These are phyloP conservation scores for Penicillium daleae DNA, from an alignment of 495 filamentous ascomycete species.

Conservation along the genomic window DNA sequence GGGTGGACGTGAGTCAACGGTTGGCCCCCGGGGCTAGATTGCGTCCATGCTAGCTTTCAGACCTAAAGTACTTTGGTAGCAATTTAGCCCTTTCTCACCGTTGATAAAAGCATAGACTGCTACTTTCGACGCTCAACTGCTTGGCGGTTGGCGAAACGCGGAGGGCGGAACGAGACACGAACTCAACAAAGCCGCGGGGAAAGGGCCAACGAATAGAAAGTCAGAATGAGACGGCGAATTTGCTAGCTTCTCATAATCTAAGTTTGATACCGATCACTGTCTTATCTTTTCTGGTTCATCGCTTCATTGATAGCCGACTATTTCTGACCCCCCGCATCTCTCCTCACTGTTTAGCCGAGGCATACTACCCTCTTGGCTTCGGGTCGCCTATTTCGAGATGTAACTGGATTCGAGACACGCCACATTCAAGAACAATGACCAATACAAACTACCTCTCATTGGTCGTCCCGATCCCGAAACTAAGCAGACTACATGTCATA, in stretches of 20 bases:
- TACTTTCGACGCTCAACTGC: not conserved
- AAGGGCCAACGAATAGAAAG: not conserved
- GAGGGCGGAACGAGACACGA: not conserved
- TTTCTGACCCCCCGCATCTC: not conserved
- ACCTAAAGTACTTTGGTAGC: not conserved
- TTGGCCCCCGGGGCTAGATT: not conserved
- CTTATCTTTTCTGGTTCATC: not conserved
- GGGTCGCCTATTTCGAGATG: not conserved
- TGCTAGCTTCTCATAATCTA: not conserved
- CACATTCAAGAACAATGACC: not conserved
- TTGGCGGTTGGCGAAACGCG: not conserved
- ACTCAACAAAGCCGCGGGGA: not conserved
- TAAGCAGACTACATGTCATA: not conserved
- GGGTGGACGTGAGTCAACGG: not conserved
- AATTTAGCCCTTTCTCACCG: not conserved
- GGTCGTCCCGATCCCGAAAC: not conserved
- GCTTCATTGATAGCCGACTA: not conserved
- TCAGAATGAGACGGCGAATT: constrained; percentile 6
- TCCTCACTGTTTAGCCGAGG: constrained; percentile 10
- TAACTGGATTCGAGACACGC: not conserved
- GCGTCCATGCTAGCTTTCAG: not conserved
- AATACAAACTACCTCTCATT: not conserved
- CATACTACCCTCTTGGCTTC: not conserved
- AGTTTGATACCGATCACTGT: not conserved
- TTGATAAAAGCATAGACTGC: not conserved